A percentile compares a stretch with the other conserved stretches of the same genome.
phyloP scores from a whole-genome alignment of 306 rosid species.

The Erythrophleum fordii region DNA sequence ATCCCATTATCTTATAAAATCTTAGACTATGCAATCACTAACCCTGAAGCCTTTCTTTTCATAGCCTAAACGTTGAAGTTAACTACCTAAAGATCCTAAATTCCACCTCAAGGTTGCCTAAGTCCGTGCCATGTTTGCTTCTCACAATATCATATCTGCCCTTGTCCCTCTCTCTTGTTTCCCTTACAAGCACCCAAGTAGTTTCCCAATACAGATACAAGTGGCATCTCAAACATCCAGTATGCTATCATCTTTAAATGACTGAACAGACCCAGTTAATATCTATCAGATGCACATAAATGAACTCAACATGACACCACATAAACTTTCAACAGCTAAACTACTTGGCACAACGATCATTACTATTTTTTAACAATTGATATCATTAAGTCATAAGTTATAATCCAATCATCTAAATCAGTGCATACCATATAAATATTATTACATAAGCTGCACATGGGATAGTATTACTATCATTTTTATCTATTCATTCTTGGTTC shows the following conservation, averaged over 20 bases:
- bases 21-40: not conserved
- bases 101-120: not conserved
- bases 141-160: not conserved
- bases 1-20: not conserved
- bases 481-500: conserved; percentile 6
- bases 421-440: not conserved
- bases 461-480: not conserved
- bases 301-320: not conserved
- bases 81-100: not conserved
- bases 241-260: not conserved
- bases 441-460: not conserved
- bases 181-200: not conserved
- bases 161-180: not conserved
- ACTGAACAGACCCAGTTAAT: not conserved
- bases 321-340: not conserved
- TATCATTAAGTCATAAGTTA: not conserved
- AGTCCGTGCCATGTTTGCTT: not conserved
- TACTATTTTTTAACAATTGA: not conserved
- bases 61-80: not conserved
- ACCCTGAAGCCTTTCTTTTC: not conserved
- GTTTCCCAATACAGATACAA: not conserved
- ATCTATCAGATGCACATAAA: not conserved
- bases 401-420: not conserved
- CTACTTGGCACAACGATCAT: not conserved
- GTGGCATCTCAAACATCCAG: not conserved